Conservation (phyloP, 257 asterid genomes). For the Solanum bukasovii region DNA sequence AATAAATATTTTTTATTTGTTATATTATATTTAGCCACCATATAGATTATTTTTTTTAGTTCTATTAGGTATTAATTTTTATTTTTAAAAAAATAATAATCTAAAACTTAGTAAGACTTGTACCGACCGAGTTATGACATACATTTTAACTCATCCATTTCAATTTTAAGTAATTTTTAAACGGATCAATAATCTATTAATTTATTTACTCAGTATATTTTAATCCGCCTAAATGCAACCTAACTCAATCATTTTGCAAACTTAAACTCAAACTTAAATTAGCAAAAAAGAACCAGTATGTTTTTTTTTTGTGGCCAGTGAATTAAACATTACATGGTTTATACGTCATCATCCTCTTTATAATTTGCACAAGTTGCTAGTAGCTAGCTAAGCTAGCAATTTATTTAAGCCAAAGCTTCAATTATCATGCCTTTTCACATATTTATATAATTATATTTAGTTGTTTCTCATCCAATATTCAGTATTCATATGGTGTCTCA, state of each 20-base stretch:
- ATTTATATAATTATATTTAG: neutral
- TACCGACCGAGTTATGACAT: too few species aligned
- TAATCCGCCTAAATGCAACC: too few species aligned
- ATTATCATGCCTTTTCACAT: neutral
- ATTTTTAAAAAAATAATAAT: too few species aligned
- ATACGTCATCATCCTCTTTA: conserved; percentile 6
- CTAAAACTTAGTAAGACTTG: too few species aligned
- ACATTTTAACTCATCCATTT: neutral
- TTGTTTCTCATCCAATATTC: neutral
- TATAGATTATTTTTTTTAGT: too few species aligned
- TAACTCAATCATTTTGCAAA: neutral
- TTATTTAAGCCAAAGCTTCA: neutral
- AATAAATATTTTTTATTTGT: too few species aligned
- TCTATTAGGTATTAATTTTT: too few species aligned
- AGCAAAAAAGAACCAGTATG: neutral
- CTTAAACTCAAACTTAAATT: neutral
- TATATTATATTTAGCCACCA: too few species aligned
- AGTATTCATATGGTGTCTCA: neutral
- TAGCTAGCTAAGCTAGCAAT: neutral
- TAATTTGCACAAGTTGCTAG: neutral
- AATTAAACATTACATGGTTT: neutral
- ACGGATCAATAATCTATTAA: neutral
- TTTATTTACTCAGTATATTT: too few species aligned
- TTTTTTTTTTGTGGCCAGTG: neutral
- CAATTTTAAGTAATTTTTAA: too few species aligned